These are phyloP conservation scores for Hemisphaericaspora lyxosophila DNA, from an alignment of 1,139 yeast species.

Conservation along the genomic window DNA sequence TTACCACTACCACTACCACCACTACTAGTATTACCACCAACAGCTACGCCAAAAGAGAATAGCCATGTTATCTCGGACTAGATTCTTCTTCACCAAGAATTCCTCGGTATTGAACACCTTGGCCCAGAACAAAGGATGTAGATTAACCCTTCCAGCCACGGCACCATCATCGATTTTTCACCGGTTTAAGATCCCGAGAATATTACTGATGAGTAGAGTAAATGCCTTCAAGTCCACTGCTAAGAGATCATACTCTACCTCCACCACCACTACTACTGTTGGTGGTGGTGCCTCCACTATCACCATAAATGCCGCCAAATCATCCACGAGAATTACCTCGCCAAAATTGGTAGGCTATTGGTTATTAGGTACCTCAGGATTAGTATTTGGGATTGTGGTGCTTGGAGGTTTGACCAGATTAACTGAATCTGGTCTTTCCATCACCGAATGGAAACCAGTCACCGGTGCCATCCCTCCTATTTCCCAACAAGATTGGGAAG, in stretches of 20 bases:
- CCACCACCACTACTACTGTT: constrained; percentile 4
- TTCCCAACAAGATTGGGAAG: constrained; percentile 76
- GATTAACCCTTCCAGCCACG: constrained; percentile 8
- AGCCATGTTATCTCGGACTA: constrained; percentile 35
- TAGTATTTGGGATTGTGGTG: constrained; percentile 94
- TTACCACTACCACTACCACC: no score
- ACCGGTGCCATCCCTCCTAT: constrained; percentile 93
- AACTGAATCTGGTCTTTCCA: constrained; percentile 93
- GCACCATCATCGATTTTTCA: constrained; percentile 3
- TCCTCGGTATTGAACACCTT: constrained; percentile 33
- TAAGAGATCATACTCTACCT: constrained; percentile 9
- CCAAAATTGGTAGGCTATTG: constrained; percentile 74
- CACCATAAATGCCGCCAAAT: not conserved
- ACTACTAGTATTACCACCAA: no score
- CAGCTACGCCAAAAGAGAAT: not conserved
- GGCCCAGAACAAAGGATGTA: constrained; percentile 22
- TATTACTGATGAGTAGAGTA: constrained; percentile 4
- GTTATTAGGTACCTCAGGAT: constrained; percentile 84
- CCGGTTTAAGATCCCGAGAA: constrained; percentile 6
- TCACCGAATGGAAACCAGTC: constrained; percentile 98
- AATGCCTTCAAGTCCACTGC: not conserved
- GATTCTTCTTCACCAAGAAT: constrained; percentile 47
- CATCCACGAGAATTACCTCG: constrained; percentile 22
- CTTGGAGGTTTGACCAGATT: constrained; percentile 93
- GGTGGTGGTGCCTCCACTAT: not conserved